phyloP scores from a whole-genome alignment of 2,329 filamentous ascomycete genomes.

The Ophiocordyceps unilateralis region DNA sequence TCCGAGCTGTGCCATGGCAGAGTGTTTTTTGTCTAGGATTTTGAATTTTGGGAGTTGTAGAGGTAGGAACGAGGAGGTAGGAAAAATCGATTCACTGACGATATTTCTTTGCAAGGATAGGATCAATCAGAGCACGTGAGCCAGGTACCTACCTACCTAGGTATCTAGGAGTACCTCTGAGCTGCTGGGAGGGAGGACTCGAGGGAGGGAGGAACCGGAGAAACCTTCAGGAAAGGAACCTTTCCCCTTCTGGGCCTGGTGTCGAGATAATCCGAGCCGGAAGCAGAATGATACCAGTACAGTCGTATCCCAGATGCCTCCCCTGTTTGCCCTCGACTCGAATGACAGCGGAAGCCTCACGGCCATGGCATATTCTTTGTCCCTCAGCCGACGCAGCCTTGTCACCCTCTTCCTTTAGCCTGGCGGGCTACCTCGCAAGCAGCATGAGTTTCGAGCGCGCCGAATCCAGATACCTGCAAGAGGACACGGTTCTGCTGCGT shows the following conservation, averaged over 20 bases:
- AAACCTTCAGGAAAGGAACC: no score
- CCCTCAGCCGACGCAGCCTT: background rate
- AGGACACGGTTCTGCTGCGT: conserved; percentile 14
- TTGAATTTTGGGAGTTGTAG: background rate
- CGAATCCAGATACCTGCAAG: conserved; percentile 17
- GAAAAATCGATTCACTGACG: no score
- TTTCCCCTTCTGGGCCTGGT: background rate
- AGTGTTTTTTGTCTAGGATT: background rate
- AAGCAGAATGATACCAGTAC: no score
- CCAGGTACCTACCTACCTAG: no score
- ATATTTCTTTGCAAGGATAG: no score
- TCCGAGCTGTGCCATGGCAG: background rate
- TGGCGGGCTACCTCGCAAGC: conserved; percentile 1
- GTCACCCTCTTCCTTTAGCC: background rate
- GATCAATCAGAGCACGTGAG: no score
- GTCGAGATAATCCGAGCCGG: background rate
- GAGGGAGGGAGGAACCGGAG: no score
- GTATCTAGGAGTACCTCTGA: no score
- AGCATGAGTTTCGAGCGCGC: conserved; percentile 18
- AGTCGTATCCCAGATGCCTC: no score
- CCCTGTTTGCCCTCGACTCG: no score
- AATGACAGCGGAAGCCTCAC: background rate
- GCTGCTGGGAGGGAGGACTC: no score
- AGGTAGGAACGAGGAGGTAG: no score
- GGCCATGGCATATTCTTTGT: background rate